Conservation (phyloP, 352 stramenopile species). For the Aphanomyces astaci region DNA sequence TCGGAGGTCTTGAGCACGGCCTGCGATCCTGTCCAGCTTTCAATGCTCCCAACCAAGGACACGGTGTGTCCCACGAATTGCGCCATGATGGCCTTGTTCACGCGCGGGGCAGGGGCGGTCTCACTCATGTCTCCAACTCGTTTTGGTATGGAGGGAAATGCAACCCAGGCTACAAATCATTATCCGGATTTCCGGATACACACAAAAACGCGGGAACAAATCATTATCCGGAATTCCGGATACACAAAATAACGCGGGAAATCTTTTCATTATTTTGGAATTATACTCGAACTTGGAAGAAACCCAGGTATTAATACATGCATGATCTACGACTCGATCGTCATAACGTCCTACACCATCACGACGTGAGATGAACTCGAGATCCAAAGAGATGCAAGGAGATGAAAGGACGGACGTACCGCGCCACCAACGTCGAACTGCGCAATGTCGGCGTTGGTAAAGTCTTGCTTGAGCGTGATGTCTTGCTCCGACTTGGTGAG, state of each 20-base stretch:
- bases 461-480: slow-evolving; percentile 26
- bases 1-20: slow-evolving; percentile 72
- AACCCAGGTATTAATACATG: background rate
- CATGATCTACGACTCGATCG: slow-evolving; percentile 35
- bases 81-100: slow-evolving; percentile 72
- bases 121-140: slow-evolving; percentile 4
- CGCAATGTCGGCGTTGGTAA: slow-evolving; percentile 54
- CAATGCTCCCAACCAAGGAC: slow-evolving; percentile 60
- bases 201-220: slow-evolving; percentile 6
- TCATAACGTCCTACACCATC: slow-evolving; percentile 58
- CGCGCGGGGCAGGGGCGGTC: slow-evolving; percentile 43
- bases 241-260: no score
- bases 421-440: slow-evolving; percentile 71
- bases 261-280: background rate
- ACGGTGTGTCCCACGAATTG: slow-evolving; percentile 61
- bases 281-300: background rate
- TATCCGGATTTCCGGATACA: slow-evolving; percentile 19
- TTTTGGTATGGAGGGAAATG: background rate
- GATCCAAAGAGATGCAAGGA: background rate
- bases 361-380: background rate
- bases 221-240: no score
- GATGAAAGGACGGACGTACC: slow-evolving; percentile 2
- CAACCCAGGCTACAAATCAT: background rate
- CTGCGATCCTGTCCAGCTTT: slow-evolving; percentile 61
- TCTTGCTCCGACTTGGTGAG: slow-evolving; percentile 29